Base-by-base conservation (phyloP, 2,329 filamentous ascomycete species). In the Lachnellula hyalina region DNA sequence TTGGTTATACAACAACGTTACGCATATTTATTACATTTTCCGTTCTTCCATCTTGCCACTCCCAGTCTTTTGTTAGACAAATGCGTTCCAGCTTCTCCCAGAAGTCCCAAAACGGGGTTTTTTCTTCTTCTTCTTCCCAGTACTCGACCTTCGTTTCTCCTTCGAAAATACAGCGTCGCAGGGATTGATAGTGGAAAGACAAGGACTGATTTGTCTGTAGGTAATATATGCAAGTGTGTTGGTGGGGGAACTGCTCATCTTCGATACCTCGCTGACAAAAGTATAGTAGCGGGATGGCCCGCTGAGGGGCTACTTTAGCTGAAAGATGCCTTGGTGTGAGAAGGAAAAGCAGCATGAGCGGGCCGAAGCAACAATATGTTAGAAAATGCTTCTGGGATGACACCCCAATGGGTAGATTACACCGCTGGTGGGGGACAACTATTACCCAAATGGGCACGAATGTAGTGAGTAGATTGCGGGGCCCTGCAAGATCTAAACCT, bases 331-430 rank as follows among this genome's bases (percentile, higher is more conserved):
- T 52, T 64, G 7, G 55, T 60, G 25, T 49, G 58, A 44, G 53
- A 64, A 52, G 56, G 60, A 14, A 60, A 56, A 48, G 53, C 35
- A 38, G 57, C 52, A 21, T 51, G 61, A 45, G 56, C 51, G 35
- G 51, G 57, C 28, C 59, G 54, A 34, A 57, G 59, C 34, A 60
- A 65, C 44, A 60, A 62, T 36, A 61, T 62, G 47, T 60, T 45
- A 40, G 54, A 44, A 36, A 23, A n/a, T n/a, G 12, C 21, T 19
- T 32, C 17, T 38, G 14, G 21, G 6, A 35, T 25, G n/a, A 46
- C 32, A 36, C 17, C 17, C 21, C 5, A 6, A 36, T 35, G 15
- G 6, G 12, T 34, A 25, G 4, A 12, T 6, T 51, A 44, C n/a
- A 46, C 5, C 19, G 47, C 42, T 25, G 36, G 36, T 51, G 23